Evolutionary conservation across 1,284 basidiomycete genomes (phyloP).

Genomic region (Mycosarcoma mackinlayi): DNA sequence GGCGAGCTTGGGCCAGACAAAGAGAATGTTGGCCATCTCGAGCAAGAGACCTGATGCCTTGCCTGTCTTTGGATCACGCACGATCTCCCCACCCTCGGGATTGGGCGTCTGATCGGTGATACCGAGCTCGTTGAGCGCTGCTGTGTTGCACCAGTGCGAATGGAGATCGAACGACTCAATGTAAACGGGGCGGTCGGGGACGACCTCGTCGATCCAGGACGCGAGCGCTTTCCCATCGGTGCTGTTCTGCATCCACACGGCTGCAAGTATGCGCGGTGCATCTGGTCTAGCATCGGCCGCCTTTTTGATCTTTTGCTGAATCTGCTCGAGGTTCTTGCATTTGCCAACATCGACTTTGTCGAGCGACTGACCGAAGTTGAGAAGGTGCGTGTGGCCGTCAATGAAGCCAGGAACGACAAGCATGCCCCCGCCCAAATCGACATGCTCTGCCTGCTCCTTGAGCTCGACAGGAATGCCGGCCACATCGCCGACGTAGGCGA

Average conservation of each 20-base stretch:
- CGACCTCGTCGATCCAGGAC: constrained; percentile 37
- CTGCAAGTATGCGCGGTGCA: constrained; percentile 35
- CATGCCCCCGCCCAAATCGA: constrained; percentile 36
- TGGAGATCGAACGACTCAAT: constrained; percentile 43
- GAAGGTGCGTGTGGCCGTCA: constrained; percentile 47
- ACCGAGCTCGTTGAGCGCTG: constrained; percentile 43
- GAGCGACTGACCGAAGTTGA: constrained; percentile 45
- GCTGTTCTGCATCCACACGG: constrained; percentile 48
- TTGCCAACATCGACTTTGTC: constrained; percentile 45
- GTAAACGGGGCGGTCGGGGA: constrained; percentile 44
- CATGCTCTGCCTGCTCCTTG: constrained; percentile 1
- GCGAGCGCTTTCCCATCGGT: constrained; percentile 35
- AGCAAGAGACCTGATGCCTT: constrained; percentile 38
- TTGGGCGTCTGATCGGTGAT: constrained; percentile 36
- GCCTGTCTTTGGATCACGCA: constrained; percentile 30
- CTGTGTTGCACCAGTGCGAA: constrained; percentile 45
- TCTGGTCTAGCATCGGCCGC: constrained; percentile 34
- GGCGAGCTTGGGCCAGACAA: constrained; percentile 36
- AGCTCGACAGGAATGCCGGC: constrained; percentile 10
- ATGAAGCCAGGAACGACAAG: constrained; percentile 50
- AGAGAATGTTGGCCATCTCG: constrained; percentile 42
- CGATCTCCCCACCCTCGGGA: constrained; percentile 45
- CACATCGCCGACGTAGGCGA: constrained; percentile 32
- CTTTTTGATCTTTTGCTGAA: constrained; percentile 33
- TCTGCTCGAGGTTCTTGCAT: constrained; percentile 43